Evolutionary conservation across 1,284 basidiomycete species (phyloP), one percentile per base, ranked within the genome.

Genomic region (Apiotrichum domesticum): DNA sequence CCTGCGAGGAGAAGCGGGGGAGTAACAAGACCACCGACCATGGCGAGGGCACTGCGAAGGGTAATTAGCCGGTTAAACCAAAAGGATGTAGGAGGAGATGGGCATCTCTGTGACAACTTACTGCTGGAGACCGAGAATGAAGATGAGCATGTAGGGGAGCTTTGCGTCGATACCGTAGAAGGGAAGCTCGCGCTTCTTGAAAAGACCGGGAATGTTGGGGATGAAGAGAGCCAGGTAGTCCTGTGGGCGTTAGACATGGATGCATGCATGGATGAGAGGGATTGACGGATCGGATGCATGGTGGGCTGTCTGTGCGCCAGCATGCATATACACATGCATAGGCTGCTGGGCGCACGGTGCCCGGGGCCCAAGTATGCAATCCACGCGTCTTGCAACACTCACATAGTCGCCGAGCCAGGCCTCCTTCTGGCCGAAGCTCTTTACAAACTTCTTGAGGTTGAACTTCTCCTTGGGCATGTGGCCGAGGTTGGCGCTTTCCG

Each of bases 91-190:
- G 21, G 21, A 21, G 21, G 21, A 21, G 21, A 21, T 21, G 21
- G 21, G 21, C 21, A 21, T 21, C 21, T 21, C 21, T 21, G 7
- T 39, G 37, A 8, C 13, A 7, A 61, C 65, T 54, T 35, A 65
- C 63, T 70, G 68, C 52, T 70, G 68, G 7, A 68, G 55, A 39
- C 68, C 68, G 46, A 70, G 61, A 35, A 70, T 66, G 59, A 70
- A 50, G 14, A 68, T 51, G 15, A 70, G 59, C 4, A 70, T 48
- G 56, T 67, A 66, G 7, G 68, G 68, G 4, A 70, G 61, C 21
- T 51, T 49, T 40, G 64, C 66, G 44, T 68, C 45, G 49, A 68
- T 55, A 9, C 54, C 60, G 58, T 70, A 70, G 62, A 70, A 70
- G 4, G 68, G 68, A 32, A 70, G 60, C 37, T 67, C 64, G 10